Conservation (phyloP, 176 grass and related monocot genomes). For the Aegilops speltoides region DNA sequence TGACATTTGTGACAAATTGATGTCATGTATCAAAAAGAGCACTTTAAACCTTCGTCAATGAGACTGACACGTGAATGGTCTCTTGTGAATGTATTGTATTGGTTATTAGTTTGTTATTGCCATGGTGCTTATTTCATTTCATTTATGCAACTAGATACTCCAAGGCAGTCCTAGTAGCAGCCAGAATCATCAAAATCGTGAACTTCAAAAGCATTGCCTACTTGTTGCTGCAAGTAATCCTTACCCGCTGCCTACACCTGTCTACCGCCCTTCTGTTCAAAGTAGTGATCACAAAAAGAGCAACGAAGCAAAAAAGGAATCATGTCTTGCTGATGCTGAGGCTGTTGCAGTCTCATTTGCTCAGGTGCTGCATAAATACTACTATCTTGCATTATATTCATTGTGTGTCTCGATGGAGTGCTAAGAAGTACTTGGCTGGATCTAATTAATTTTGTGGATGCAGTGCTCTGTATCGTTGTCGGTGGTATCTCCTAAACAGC, state of each 20-base stretch:
- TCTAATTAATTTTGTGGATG: slow-evolving; percentile 45
- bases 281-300: slow-evolving; percentile 62
- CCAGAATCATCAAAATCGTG: slow-evolving; percentile 64
- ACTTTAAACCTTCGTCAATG: slow-evolving; percentile 17
- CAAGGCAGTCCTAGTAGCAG: slow-evolving; percentile 29
- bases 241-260: slow-evolving; percentile 76
- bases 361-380: slow-evolving; percentile 52
- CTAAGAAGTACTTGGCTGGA: background rate
- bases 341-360: slow-evolving; percentile 74
- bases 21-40: background rate
- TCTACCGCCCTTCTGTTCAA: slow-evolving; percentile 54
- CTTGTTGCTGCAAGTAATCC: slow-evolving; percentile 94
- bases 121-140: slow-evolving; percentile 13
- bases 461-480: slow-evolving; percentile 79
- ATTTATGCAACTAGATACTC: slow-evolving; percentile 57
- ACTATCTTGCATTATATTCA: slow-evolving; percentile 26
- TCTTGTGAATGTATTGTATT: background rate
- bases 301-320: slow-evolving; percentile 52
- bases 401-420: slow-evolving; percentile 21
- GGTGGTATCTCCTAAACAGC: slow-evolving; percentile 89
- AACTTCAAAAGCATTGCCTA: slow-evolving; percentile 90
- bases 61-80: slow-evolving; percentile 3
- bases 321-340: slow-evolving; percentile 76
- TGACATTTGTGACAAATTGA: slow-evolving; percentile 11
- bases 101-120: background rate